These are phyloP conservation scores for Phytophthora tentaculata DNA, from an alignment of 352 stramenopile species.

Conservation along the genomic window DNA sequence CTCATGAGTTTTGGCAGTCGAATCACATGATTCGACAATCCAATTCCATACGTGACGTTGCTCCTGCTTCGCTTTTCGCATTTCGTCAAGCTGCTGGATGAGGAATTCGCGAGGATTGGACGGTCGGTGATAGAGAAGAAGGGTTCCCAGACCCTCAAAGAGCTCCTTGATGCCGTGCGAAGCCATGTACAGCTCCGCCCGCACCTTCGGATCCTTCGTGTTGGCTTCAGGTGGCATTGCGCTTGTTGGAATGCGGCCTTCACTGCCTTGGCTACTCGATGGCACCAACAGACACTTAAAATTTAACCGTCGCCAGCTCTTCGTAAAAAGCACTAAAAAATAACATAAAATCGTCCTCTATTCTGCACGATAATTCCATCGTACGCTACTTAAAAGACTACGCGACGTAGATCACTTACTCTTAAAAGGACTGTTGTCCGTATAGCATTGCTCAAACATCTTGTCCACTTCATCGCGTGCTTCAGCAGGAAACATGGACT, in stretches of 20 bases:
- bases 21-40: too few species aligned
- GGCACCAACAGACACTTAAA: too few species aligned
- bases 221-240: constrained; percentile 39
- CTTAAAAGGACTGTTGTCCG: constrained; percentile 70
- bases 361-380: constrained; percentile 26
- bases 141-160: constrained; percentile 65
- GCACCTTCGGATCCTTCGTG: constrained; percentile 71
- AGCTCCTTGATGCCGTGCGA: constrained; percentile 73
- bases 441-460: constrained; percentile 83
- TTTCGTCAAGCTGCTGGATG: constrained; percentile 57
- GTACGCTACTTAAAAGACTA: constrained; percentile 16
- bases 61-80: constrained; percentile 62
- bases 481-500: constrained; percentile 85
- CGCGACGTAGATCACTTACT: constrained; percentile 22
- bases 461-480: constrained; percentile 71
- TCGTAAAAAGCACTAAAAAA: constrained; percentile 13
- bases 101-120: constrained; percentile 68
- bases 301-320: too few species aligned
- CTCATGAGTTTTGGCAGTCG: too few species aligned
- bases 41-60: constrained; percentile 62
- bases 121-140: constrained; percentile 72
- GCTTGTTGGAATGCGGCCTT: too few species aligned
- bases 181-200: constrained; percentile 67
- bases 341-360: constrained; percentile 18
- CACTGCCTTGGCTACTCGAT: too few species aligned